These are phyloP conservation scores for Kurtzmaniella quercitrusa DNA, from an alignment of 1,139 yeast species.

Conservation along the genomic window DNA sequence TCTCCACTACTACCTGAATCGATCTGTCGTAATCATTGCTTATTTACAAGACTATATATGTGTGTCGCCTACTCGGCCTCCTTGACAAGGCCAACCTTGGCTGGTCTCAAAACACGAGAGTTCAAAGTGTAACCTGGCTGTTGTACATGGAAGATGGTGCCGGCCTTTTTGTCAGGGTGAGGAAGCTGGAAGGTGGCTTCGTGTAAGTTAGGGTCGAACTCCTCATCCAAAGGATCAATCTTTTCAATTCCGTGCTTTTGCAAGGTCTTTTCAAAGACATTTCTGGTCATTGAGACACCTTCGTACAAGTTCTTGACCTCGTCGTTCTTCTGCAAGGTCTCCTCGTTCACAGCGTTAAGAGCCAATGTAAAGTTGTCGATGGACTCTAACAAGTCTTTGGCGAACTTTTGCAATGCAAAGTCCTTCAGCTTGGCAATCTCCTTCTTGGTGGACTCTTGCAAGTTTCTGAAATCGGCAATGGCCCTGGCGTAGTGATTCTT, in stretches of 20 bases:
- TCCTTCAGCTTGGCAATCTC: conserved; percentile 86
- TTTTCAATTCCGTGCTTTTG: conserved; percentile 74
- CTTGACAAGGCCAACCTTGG: conserved; percentile 93
- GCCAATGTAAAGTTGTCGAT: conserved; percentile 92
- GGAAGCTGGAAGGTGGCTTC: conserved; percentile 92
- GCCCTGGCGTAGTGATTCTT: conserved; percentile 82
- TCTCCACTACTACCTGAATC: no score
- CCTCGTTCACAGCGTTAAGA: conserved; percentile 68
- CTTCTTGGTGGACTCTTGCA: conserved; percentile 85
- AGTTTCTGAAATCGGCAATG: conserved; percentile 87
- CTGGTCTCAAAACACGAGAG: conserved; percentile 88
- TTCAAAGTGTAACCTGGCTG: conserved; percentile 86
- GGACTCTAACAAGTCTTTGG: conserved; percentile 85
- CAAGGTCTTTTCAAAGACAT: conserved; percentile 81
- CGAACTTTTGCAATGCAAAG: conserved; percentile 89
- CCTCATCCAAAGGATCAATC: conserved; percentile 80
- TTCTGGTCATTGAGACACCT: conserved; percentile 90
- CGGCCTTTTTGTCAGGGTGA: conserved; percentile 86
- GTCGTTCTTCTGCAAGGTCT: conserved; percentile 49
- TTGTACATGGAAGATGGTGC: conserved; percentile 90
- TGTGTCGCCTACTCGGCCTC: conserved; percentile 16
- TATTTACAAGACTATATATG: background rate
- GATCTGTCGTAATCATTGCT: background rate
- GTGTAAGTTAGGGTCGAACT: conserved; percentile 86
- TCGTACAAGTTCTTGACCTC: conserved; percentile 78